Percentiles rank a stretch among this genome's conserved stretches.
Conservation (phyloP, 106 monocot species). For the Allium fistulosum region DNA sequence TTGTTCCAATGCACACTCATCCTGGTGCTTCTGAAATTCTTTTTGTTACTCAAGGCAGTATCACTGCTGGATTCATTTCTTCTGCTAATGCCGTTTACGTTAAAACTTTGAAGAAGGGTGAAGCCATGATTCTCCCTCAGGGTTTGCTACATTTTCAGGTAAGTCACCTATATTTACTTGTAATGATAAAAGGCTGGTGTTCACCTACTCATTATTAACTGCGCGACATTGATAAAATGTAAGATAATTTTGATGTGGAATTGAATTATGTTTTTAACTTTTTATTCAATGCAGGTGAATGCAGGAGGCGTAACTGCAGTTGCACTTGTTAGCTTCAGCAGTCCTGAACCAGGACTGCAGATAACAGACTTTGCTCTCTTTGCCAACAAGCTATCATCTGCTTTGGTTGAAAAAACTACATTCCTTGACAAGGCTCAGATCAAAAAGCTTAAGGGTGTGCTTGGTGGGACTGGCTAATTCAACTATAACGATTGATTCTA, state of each 20-base stretch:
- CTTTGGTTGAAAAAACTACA: conserved; percentile 38
- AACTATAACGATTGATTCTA: background rate
- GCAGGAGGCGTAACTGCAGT: conserved; percentile 25
- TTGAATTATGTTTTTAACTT: background rate
- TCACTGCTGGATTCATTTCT: conserved; percentile 63
- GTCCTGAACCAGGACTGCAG: conserved; percentile 64
- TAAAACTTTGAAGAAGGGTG: conserved; percentile 31
- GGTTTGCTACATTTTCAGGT: conserved; percentile 72
- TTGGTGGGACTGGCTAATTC: conserved; percentile 40
- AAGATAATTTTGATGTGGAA: background rate
- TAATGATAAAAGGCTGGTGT: no score
- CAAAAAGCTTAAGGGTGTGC: conserved; percentile 80
- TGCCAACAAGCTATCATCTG: conserved; percentile 40
- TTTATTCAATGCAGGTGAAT: conserved; percentile 23
- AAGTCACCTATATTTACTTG: background rate
- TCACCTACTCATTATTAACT: no score
- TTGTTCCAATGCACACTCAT: conserved; percentile 85
- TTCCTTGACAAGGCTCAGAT: conserved; percentile 61
- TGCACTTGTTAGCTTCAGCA: conserved; percentile 47
- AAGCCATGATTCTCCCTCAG: conserved; percentile 72
- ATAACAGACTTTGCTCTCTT: conserved; percentile 60
- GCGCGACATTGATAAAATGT: no score
- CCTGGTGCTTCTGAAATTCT: conserved; percentile 61
- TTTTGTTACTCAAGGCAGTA: conserved; percentile 34
- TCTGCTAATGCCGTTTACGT: conserved; percentile 41